Percentiles rank a stretch among this genome's conserved stretches.
Conservation (phyloP, 73 alveolate genomes). For the Paramecium pentaurelia region DNA sequence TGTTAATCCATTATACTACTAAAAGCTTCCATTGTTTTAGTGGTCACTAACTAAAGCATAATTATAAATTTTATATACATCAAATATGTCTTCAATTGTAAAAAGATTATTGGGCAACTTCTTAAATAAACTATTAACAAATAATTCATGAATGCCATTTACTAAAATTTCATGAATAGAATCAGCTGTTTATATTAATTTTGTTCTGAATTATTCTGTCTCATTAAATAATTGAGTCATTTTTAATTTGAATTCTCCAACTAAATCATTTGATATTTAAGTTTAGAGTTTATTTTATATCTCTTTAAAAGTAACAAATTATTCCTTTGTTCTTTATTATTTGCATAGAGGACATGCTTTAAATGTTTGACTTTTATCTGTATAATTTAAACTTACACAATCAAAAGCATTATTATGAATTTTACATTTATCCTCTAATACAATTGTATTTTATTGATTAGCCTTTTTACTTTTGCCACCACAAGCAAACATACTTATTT, state of each 20-base stretch:
- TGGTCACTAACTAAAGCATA: neutral
- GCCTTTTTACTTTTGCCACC: neutral
- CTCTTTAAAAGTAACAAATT: conserved; percentile 12
- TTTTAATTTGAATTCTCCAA: neutral
- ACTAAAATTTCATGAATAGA: neutral
- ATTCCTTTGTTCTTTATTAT: neutral
- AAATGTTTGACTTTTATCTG: neutral
- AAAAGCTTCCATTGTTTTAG: neutral
- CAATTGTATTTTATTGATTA: neutral
- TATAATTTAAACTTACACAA: neutral
- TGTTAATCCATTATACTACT: neutral
- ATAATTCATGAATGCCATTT: neutral
- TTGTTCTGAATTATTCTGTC: neutral
- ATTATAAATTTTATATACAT: neutral
- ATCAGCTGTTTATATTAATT: neutral
- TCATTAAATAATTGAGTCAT: neutral
- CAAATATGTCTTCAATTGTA: neutral
- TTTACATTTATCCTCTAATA: neutral
- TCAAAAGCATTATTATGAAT: neutral
- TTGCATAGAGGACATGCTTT: neutral
- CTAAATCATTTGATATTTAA: neutral
- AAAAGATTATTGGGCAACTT: neutral
- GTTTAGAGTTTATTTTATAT: neutral
- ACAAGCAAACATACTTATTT: neutral
- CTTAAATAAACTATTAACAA: neutral